phyloP scores from a whole-genome alignment of 352 stramenopile species.

The Pythium scleroteichum region DNA sequence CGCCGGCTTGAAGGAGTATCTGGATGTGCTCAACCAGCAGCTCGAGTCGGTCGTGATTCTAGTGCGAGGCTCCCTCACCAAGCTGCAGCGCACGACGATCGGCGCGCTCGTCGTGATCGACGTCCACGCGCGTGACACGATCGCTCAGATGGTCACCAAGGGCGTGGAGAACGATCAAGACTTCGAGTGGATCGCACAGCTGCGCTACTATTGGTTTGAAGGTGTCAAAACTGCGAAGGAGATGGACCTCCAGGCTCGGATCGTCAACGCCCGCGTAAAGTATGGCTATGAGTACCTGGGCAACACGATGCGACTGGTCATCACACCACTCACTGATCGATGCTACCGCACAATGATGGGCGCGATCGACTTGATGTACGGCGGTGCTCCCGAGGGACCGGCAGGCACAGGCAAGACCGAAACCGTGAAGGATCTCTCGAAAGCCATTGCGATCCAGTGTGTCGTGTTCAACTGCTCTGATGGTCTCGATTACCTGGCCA shows the following conservation, averaged over 20 bases:
- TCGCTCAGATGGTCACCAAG: conserved; percentile 91
- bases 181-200: conserved; percentile 93
- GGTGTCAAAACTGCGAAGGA: conserved; percentile 46
- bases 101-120: conserved; percentile 93
- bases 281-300: conserved; percentile 91
- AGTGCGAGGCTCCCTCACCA: conserved; percentile 90
- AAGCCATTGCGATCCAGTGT: conserved; percentile 87
- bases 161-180: conserved; percentile 87
- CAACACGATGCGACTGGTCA: conserved; percentile 85
- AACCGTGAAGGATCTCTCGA: conserved; percentile 85
- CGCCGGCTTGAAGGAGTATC: conserved; percentile 71
- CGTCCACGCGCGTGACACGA: conserved; percentile 91
- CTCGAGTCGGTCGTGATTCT: conserved; percentile 91
- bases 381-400: conserved; percentile 80
- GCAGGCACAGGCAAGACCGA: conserved; percentile 87
- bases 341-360: conserved; percentile 91
- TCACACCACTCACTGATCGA: conserved; percentile 87
- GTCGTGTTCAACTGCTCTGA: conserved; percentile 88
- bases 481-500: conserved; percentile 82
- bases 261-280: conserved; percentile 87
- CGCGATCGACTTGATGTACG: conserved; percentile 88
- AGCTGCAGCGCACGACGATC: conserved; percentile 91
- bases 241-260: conserved; percentile 83
- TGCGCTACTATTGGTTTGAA: conserved; percentile 93
- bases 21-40: conserved; percentile 84